Evolutionary conservation across 768 basidiomycete species (phyloP).

Genomic region (Macrolepiota albuminosa): DNA sequence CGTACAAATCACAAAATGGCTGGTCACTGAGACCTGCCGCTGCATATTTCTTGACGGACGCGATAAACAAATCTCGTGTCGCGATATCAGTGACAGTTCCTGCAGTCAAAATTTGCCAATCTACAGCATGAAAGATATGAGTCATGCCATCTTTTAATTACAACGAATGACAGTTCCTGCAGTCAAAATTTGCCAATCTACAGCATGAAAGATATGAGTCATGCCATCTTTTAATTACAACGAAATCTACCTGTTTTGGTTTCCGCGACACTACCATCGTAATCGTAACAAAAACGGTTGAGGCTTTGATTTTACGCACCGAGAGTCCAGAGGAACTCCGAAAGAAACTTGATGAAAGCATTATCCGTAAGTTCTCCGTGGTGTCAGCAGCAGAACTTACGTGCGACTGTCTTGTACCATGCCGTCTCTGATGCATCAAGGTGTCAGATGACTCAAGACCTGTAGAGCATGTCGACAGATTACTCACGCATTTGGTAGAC

Average conservation of each 20-base stretch:
- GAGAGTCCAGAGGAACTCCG: constrained; percentile 46
- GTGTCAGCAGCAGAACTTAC: constrained; percentile 20
- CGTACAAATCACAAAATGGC: constrained; percentile 49
- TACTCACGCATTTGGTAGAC: constrained; percentile 43
- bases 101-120: constrained; percentile 59
- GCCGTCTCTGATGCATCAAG: constrained; percentile 32
- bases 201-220: not conserved
- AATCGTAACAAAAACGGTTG: not conserved
- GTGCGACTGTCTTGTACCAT: constrained; percentile 44
- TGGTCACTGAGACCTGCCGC: constrained; percentile 38
- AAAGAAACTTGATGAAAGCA: constrained; percentile 27
- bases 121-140: constrained; percentile 19
- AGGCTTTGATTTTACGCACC: constrained; percentile 20
- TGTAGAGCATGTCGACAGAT: not conserved
- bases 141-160: not conserved
- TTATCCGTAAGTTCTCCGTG: not conserved
- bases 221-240: not conserved
- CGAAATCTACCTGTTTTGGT: constrained; percentile 43
- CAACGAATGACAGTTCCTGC: constrained; percentile 49
- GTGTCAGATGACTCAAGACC: not conserved
- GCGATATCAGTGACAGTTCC: constrained; percentile 42
- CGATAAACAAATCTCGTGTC: constrained; percentile 46
- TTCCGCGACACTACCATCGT: constrained; percentile 38
- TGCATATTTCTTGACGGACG: constrained; percentile 44
- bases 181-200: constrained; percentile 60